Evolutionary conservation across 2,329 filamentous ascomycete species (phyloP).

Genomic region (Pyricularia pennisetigena): DNA sequence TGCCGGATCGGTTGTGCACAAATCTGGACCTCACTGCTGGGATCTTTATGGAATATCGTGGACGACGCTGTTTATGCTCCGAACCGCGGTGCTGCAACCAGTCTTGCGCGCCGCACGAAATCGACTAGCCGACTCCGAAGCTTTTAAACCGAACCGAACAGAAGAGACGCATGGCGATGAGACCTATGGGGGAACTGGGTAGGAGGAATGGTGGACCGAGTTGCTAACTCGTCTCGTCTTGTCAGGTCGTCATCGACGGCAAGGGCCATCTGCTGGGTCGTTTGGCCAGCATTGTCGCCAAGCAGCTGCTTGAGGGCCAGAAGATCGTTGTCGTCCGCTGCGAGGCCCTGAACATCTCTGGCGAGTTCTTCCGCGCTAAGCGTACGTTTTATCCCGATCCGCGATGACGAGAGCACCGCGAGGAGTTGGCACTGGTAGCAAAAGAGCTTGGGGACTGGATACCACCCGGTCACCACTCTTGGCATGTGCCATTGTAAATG

Average conservation of each 20-base stretch:
- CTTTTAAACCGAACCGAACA: background rate
- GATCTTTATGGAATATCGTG: background rate
- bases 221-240: constrained; percentile 11
- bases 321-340: constrained; percentile 99
- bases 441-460: background rate
- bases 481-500: background rate
- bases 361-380: constrained; percentile 99
- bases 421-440: background rate
- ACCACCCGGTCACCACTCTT: background rate
- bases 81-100: background rate
- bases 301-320: constrained; percentile 98
- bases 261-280: constrained; percentile 99
- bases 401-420: background rate
- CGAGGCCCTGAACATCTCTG: constrained; percentile 99
- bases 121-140: background rate
- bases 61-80: background rate
- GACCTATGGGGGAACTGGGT: no score
- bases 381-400: constrained; percentile 57
- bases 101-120: background rate
- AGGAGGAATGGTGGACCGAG: background rate
- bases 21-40: background rate
- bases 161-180: constrained; percentile 1
- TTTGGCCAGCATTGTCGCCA: constrained; percentile 94
- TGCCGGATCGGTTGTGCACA: background rate
- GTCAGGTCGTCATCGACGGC: constrained; percentile 96